Evolutionary conservation across 805 yeast species (phyloP), one percentile per base, ranked within the genome.

Genomic region (Candida chilensis): DNA sequence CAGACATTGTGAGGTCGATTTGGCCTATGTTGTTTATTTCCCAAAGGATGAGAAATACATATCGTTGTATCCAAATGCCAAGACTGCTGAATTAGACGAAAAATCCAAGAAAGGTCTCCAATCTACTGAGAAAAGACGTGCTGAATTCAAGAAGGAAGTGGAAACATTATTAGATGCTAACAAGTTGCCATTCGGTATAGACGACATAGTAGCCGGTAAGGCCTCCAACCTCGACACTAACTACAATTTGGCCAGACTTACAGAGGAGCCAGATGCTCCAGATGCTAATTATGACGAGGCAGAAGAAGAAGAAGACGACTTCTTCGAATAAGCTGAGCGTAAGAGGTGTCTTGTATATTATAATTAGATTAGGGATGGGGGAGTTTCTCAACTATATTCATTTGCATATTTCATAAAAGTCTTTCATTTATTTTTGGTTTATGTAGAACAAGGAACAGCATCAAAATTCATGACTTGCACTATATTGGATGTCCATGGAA

Each of bases 31-130:
- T 9, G 66, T 77, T 12, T 67, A 79, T 47, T 88, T 75, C 60
- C 96, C 97, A 20, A 74, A 71, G 45, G 70, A 77, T 30, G 77
- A 74, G 44, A 87, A 85, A 54, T 88, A 88, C 51, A 71, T 84
- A 20, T 72, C 96, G 0, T 54, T 88, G 35, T 88, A 75, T 51
- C 87, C 92, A 13, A 53, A 52, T 20, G 48, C 48, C 3, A 42
- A 48, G 14, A 50, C 40, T 16, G 45, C 36, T 9, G 51, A 51
- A 14, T 37, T 39, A 6, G 53, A 54, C 26, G 55, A 53, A n/a
- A 51, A 54, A 29, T 68, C 63, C 10, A 60, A 57, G 36, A 57
- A 52, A 32, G 75, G 70, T 4, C 35, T 52, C 31, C 48, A 48
- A 16, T 50, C 47, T 33, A 67, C 76, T 4, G 70, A 64, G 17